phyloP scores from a whole-genome alignment of 805 yeast species.

The Candida railenensis region DNA sequence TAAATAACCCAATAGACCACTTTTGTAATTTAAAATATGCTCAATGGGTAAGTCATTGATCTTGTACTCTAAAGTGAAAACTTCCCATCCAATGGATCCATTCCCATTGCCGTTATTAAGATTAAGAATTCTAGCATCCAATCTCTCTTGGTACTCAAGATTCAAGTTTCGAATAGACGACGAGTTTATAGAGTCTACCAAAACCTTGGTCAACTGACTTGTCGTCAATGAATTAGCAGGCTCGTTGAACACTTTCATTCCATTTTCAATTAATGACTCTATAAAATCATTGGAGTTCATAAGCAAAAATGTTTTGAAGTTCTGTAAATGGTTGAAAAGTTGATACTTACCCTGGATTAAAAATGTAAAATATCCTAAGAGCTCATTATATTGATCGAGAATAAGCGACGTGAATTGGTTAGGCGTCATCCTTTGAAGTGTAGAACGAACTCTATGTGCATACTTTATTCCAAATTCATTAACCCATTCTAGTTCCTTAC shows the following conservation, averaged over 20 bases:
- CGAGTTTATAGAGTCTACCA: constrained; percentile 60
- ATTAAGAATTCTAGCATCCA: constrained; percentile 84
- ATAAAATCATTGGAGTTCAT: constrained; percentile 82
- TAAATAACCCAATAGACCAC: constrained; percentile 54
- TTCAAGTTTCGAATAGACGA: constrained; percentile 48
- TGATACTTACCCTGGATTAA: constrained; percentile 50
- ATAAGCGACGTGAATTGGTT: constrained; percentile 34
- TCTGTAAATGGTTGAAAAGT: constrained; percentile 53
- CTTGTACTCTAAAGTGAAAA: constrained; percentile 80
- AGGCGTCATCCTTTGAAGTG: constrained; percentile 32
- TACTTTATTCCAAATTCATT: constrained; percentile 40
- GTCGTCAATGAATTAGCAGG: constrained; percentile 66
- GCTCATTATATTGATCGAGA: constrained; percentile 48
- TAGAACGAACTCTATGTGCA: constrained; percentile 27
- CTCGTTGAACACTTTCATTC: constrained; percentile 51
- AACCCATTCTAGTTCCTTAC: constrained; percentile 69
- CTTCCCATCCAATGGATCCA: constrained; percentile 86
- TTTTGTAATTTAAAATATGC: constrained; percentile 25
- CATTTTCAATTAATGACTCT: constrained; percentile 58
- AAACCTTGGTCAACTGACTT: constrained; percentile 60
- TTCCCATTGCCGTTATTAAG: constrained; percentile 47
- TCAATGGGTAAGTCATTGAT: constrained; percentile 55
- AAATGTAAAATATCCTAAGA: constrained; percentile 49
- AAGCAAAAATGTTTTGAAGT: constrained; percentile 64
- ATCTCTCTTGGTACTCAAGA: constrained; percentile 43